Evolutionary conservation across 2,329 filamentous ascomycete genomes (phyloP).

Genomic region (Cladosporium oxysporum): DNA sequence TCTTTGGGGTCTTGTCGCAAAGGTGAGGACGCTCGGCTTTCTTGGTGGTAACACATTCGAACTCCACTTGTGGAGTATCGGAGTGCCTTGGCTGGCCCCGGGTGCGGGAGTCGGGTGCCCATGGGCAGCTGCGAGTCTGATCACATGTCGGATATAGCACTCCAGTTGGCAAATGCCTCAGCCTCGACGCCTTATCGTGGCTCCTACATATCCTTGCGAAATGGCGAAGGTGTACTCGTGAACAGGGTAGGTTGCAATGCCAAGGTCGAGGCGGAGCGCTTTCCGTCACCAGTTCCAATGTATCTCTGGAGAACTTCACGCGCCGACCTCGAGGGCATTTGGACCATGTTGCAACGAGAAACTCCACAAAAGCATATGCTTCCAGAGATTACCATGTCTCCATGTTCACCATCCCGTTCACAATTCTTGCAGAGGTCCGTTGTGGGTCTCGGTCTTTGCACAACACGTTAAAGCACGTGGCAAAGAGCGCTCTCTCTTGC

Average conservation of each 20-base stretch:
- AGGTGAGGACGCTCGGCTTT: conserved; percentile 18
- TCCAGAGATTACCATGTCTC: background rate
- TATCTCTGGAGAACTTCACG: background rate
- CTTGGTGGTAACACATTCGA: background rate
- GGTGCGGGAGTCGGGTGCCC: conserved; percentile 17
- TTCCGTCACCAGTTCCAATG: background rate
- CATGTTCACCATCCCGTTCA: background rate
- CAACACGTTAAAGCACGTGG: background rate
- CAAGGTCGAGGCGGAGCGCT: background rate
- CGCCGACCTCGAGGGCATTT: background rate
- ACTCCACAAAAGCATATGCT: background rate
- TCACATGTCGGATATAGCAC: background rate
- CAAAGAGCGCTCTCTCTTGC: background rate
- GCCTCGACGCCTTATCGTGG: background rate
- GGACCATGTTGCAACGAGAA: background rate
- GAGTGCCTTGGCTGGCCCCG: conserved; percentile 15
- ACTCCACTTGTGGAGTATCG: conserved; percentile 10
- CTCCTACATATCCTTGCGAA: background rate
- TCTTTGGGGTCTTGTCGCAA: conserved; percentile 7
- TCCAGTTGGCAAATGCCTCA: background rate
- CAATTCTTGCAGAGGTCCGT: background rate
- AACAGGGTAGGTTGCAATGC: background rate
- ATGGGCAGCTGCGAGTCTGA: conserved; percentile 4
- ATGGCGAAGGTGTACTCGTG: background rate
- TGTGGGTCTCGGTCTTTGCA: background rate